Evolutionary conservation across 2,329 filamentous ascomycete species (phyloP).

Genomic region (Arthrinium puccinioides): DNA sequence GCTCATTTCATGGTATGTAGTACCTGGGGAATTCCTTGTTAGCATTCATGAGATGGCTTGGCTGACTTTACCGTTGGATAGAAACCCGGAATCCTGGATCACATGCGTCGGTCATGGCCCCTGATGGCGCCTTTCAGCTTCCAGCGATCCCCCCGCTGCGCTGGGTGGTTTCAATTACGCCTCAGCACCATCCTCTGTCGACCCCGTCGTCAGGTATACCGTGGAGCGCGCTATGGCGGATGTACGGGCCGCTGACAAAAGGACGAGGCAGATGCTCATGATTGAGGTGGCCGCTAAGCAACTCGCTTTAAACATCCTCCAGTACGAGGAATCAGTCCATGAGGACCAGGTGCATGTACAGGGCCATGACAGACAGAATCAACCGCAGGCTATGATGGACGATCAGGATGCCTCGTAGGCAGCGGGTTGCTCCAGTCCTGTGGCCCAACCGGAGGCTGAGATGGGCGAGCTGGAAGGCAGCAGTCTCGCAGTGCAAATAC

Average conservation of each 20-base stretch:
- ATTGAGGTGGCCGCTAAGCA: conserved; percentile 48
- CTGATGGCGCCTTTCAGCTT: conserved; percentile 19
- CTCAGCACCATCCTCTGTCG: conserved; percentile 21
- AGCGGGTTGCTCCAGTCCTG: too few species aligned
- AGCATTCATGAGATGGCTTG: too few species aligned
- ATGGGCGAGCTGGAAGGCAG: too few species aligned
- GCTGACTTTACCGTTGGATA: too few species aligned
- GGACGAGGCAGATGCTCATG: conserved; percentile 39
- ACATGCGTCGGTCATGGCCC: conserved; percentile 21
- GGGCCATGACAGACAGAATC: conserved; percentile 4
- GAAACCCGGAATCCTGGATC: conserved; percentile 37
- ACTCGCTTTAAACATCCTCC: conserved; percentile 43
- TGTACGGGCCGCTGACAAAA: conserved; percentile 33
- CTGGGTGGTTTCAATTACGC: conserved; percentile 24
- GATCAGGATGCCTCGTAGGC: background rate
- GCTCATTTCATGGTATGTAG: conserved; percentile 51
- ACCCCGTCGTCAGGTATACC: conserved; percentile 33
- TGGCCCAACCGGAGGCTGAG: too few species aligned
- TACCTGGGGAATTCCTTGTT: too few species aligned
- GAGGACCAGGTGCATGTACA: conserved; percentile 22
- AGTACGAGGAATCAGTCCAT: conserved; percentile 37
- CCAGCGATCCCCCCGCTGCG: conserved; percentile 20
- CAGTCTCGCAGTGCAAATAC: too few species aligned
- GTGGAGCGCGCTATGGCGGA: conserved; percentile 39
- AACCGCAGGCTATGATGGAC: conserved; percentile 5